phyloP scores from a whole-genome alignment of 108 stramenopile species.

The Fistulifera pelliculosa region DNA sequence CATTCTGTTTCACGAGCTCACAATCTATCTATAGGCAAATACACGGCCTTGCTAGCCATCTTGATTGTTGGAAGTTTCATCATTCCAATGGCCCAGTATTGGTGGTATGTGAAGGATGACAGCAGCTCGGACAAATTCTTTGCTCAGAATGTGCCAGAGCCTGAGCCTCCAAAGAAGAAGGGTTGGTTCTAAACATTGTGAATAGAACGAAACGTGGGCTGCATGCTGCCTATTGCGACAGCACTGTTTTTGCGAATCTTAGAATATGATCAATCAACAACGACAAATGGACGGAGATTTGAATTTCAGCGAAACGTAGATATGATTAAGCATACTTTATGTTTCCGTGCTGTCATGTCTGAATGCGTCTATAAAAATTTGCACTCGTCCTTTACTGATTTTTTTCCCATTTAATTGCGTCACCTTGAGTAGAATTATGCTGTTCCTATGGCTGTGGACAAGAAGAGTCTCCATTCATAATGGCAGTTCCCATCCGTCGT shows the following conservation, averaged over 20 bases:
- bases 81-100: constrained; percentile 97
- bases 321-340: too few relatives aligned
- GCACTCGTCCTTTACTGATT: too few relatives aligned
- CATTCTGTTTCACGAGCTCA: constrained; percentile 1
- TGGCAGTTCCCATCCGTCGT: constrained; percentile 3
- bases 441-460: constrained; percentile 3
- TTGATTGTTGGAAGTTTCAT: constrained; percentile 92
- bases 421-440: too few relatives aligned
- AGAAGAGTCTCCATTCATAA: not conserved
- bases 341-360: too few relatives aligned
- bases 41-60: constrained; percentile 86
- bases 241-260: too few relatives aligned
- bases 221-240: too few relatives aligned
- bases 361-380: too few relatives aligned
- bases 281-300: too few relatives aligned
- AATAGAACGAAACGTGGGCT: not conserved
- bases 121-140: constrained; percentile 82
- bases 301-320: too few relatives aligned
- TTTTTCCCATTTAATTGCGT: too few relatives aligned
- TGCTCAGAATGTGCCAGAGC: constrained; percentile 31
- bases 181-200: constrained; percentile 35
- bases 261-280: too few relatives aligned
- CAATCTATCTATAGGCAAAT: constrained; percentile 72
- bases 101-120: constrained; percentile 91
- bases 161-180: constrained; percentile 62